These are phyloP conservation scores for Yamadazyma trypodendri DNA, from an alignment of 1,139 yeast species.

Conservation along the genomic window DNA sequence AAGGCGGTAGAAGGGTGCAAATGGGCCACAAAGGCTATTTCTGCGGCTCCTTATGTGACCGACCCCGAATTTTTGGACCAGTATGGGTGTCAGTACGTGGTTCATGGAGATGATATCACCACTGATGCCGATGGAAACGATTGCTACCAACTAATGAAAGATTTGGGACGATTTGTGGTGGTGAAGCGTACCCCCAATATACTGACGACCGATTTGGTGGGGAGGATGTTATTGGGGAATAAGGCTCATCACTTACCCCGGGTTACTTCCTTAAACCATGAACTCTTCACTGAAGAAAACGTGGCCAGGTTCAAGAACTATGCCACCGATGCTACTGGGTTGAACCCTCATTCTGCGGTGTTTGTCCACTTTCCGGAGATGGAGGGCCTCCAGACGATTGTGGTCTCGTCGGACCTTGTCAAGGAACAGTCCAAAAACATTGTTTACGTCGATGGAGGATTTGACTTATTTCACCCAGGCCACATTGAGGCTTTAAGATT, in stretches of 20 bases:
- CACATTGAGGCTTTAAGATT: slow-evolving; percentile 70
- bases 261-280: slow-evolving; percentile 28
- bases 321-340: slow-evolving; percentile 69
- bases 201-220: slow-evolving; percentile 91
- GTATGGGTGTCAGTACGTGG: slow-evolving; percentile 80
- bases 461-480: slow-evolving; percentile 92
- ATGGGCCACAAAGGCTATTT: slow-evolving; percentile 77
- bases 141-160: slow-evolving; percentile 82
- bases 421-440: slow-evolving; percentile 27
- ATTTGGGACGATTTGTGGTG: slow-evolving; percentile 79
- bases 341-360: slow-evolving; percentile 60
- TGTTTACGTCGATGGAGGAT: slow-evolving; percentile 77
- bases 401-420: slow-evolving; percentile 29
- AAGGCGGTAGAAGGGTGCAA: slow-evolving; percentile 86
- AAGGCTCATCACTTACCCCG: slow-evolving; percentile 56
- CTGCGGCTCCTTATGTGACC: slow-evolving; percentile 93
- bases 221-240: slow-evolving; percentile 72
- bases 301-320: slow-evolving; percentile 47
- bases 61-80: slow-evolving; percentile 76
- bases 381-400: slow-evolving; percentile 27
- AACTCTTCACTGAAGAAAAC: slow-evolving; percentile 34
- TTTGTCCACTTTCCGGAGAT: slow-evolving; percentile 33
- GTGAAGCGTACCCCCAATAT: slow-evolving; percentile 94
- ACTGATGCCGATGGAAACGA: slow-evolving; percentile 95
- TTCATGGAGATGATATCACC: slow-evolving; percentile 97